Base-by-base conservation (phyloP, 306 rosid species). In the Spatholobus suberectus region DNA sequence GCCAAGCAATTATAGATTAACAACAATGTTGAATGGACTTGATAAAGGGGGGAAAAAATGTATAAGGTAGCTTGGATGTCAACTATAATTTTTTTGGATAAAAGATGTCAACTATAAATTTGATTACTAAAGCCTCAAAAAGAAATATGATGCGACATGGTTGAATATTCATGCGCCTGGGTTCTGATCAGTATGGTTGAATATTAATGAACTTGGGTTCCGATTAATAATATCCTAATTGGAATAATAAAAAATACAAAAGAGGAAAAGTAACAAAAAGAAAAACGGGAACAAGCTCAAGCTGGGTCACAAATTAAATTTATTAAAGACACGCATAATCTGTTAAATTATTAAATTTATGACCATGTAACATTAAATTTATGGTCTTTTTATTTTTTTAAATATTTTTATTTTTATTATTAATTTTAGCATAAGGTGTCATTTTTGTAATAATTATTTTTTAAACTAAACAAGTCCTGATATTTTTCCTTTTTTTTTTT, bases 21-120 rank as follows among this genome's bases (percentile, higher is more conserved):
- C 49, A 41, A 40, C 38, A 44, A 3, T 70, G 57, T 43, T 75
- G 54, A 21, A 44, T 43, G 2, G 54, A 61, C 81, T 43, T 17
- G 44, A 76, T 27, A 17, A 41, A 8, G 34, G 17, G 47, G 9
- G 5, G 17, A 63, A 7, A 4, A 7, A 59, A 13, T 40, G 41
- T 24, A 23, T 17, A 17, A 0, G 71, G 18, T 76, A 41, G 80
- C 32, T 59, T 24, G 26, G 58, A 41, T 41, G 80, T 76, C 71
- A 59, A 41, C 80, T 66, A 12, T 41, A 47, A 21, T 26, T 17
- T 59, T 41, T n/a, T n/a, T n/a, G n/a, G n/a, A n/a, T n/a, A n/a
- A n/a, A n/a, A n/a, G 58, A 41, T 41, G 80, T 76, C 71, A 59
- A 41, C 80, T 66, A 12, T 41, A 47, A 21, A 41, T 17, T 59